Percentiles rank a stretch among this genome's conserved stretches.
These are phyloP conservation scores for Cladochytrium replicatum DNA, from an alignment of 192 early-diverging fungal genomes.

Conservation along the genomic window DNA sequence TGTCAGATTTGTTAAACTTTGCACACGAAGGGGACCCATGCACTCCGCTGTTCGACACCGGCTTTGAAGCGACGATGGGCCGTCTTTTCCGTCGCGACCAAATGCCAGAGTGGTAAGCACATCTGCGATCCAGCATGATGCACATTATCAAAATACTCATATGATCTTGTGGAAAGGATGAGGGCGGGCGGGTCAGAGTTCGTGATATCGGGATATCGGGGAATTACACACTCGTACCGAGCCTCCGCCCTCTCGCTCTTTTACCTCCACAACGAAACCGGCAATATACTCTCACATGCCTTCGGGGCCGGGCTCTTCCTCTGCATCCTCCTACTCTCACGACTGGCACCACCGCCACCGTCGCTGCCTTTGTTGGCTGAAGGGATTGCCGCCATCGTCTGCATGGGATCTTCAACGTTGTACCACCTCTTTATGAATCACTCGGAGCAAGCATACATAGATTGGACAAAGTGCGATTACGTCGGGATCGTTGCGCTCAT, in stretches of 20 bases:
- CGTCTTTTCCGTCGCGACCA: too few species aligned
- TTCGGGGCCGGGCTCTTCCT: slow-evolving; percentile 57
- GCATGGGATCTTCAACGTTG: slow-evolving; percentile 65
- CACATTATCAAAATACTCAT: too few species aligned
- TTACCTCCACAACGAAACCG: slow-evolving; percentile 88
- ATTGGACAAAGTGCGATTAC: slow-evolving; percentile 89
- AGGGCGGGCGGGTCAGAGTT: too few species aligned
- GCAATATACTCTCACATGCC: slow-evolving; percentile 82
- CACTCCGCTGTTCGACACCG: too few species aligned
- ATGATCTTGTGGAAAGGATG: too few species aligned
- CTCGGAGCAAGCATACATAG: slow-evolving; percentile 52
- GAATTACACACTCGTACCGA: slow-evolving; percentile 60
- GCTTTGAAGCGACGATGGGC: too few species aligned
- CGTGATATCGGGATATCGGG: slow-evolving; percentile 80
- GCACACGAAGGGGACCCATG: too few species aligned
- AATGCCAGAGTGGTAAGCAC: too few species aligned
- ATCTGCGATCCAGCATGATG: too few species aligned
- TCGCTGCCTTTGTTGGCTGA: slow-evolving; percentile 62
- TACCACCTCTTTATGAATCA: slow-evolving; percentile 83
- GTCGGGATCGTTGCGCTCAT: slow-evolving; percentile 83
- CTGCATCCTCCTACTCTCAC: too few species aligned
- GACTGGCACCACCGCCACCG: too few species aligned
- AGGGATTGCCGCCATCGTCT: slow-evolving; percentile 60
- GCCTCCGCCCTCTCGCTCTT: slow-evolving; percentile 64
- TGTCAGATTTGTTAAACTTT: too few species aligned